Evolutionary conservation across 2,329 filamentous ascomycete genomes (phyloP).

Genomic region (Apiospora phragmitis): DNA sequence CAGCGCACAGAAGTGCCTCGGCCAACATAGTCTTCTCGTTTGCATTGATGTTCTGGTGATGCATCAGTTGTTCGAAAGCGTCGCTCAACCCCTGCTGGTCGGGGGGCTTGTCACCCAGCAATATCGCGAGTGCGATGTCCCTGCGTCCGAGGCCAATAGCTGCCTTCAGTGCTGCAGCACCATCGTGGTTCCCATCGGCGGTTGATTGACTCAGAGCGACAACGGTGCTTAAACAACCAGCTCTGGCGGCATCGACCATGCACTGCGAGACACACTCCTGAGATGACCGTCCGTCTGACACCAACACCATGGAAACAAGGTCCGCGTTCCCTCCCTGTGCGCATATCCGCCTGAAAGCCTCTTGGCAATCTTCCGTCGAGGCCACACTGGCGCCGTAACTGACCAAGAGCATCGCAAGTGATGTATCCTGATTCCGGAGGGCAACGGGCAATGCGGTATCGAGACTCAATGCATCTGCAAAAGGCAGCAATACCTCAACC

Average conservation of each 20-base stretch:
- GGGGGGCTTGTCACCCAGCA: slow-evolving; percentile 55
- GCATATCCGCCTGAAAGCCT: slow-evolving; percentile 55
- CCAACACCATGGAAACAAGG: slow-evolving; percentile 49
- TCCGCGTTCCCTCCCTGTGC: slow-evolving; percentile 44
- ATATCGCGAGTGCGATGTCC: slow-evolving; percentile 56
- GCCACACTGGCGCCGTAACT: slow-evolving; percentile 51
- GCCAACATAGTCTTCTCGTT: slow-evolving; percentile 52
- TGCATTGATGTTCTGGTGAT: slow-evolving; percentile 45
- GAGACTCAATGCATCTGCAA: slow-evolving; percentile 51
- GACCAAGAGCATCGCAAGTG: slow-evolving; percentile 49
- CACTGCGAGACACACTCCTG: slow-evolving; percentile 46
- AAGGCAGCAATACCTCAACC: slow-evolving; percentile 53
- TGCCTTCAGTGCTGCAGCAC: slow-evolving; percentile 51
- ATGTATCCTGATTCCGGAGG: slow-evolving; percentile 43
- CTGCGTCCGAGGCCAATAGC: slow-evolving; percentile 50
- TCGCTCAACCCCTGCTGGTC: slow-evolving; percentile 47
- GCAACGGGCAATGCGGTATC: slow-evolving; percentile 52
- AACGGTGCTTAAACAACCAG: slow-evolving; percentile 52
- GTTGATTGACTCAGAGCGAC: slow-evolving; percentile 50
- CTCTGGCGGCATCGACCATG: slow-evolving; percentile 51
- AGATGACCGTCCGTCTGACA: slow-evolving; percentile 48
- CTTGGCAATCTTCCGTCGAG: slow-evolving; percentile 49
- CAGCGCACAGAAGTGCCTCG: slow-evolving; percentile 59
- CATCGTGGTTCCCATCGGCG: slow-evolving; percentile 54
- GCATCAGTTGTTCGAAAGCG: slow-evolving; percentile 49